Evolutionary conservation across 768 basidiomycete species (phyloP), one percentile per base, ranked within the genome.

Genomic region (Hemileccinum rubropunctum): DNA sequence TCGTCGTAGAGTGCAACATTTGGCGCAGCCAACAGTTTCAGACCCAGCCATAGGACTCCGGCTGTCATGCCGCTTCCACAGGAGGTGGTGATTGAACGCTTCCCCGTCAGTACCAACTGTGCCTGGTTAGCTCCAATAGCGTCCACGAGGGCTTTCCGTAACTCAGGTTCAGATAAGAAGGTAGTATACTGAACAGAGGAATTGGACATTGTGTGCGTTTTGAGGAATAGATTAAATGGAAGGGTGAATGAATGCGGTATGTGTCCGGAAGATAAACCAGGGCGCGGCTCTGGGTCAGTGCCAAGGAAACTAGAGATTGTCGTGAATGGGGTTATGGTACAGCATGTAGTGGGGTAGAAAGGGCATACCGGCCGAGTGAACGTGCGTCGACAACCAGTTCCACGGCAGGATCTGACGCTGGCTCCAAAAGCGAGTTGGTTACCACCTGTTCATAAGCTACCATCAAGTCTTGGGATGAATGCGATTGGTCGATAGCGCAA

Each of bases 1-100:
- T 99, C 97, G 58, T 99, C 97, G 62, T 98, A 99, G 11, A 98
- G 67, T n/a, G 79, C 80, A 35, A 87, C 72, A 20, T 74, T 72
- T 46, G 78, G 67, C 5, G 80, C 79, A 13, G 82, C 84, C 40
- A 93, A 59, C 33, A 88, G 60, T 65, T 88, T 81, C 54, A 97
- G 73, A n/a, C 91, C 94, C 50, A 98, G 76, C 95, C 97, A 98
- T 6, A 98, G 75, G 13, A 98, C 75, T 3, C 81, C 91, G 11
- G 95, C 95, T n/a, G 95, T 97, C 95, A 99, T 98, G 38, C 95
- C 95, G 63, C 91, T 95, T 44, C 95, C 95, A 71, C 95, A 99
- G 51, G 78, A 87, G 12, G 88, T 82, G 6, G 85, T 78, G 27
- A 95, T 80, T 18, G 74, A 63, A 45, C 78, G 73, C 52, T 82